Conservation (phyloP, 495 filamentous ascomycete species). For the Podospora didyma region DNA sequence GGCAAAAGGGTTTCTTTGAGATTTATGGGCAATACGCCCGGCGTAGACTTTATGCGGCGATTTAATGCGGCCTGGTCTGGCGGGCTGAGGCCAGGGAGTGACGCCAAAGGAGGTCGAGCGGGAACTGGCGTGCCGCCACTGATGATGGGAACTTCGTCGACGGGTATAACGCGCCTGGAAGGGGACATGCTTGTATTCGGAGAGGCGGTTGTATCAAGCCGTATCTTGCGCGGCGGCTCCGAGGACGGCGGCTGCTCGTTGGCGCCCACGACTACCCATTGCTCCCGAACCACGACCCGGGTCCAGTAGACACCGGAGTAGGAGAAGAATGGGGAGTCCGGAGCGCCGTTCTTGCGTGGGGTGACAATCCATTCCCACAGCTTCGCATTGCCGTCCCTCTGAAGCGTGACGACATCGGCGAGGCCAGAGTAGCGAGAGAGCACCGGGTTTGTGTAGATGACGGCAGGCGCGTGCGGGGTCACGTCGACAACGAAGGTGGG, state of each 20-base stretch:
- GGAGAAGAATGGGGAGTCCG: slow-evolving; percentile 19
- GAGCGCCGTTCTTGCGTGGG: not conserved
- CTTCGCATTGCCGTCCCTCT: slow-evolving; percentile 12
- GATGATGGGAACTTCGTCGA: slow-evolving; percentile 4
- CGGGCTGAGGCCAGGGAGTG: not conserved
- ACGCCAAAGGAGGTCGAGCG: not conserved
- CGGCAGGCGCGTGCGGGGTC: slow-evolving; percentile 22
- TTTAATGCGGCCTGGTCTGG: slow-evolving; percentile 7
- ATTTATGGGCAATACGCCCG: not conserved
- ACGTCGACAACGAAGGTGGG: slow-evolving; percentile 37
- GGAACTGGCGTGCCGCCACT: not conserved
- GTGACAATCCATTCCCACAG: slow-evolving; percentile 30
- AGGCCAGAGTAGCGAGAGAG: slow-evolving; percentile 16
- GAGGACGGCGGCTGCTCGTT: slow-evolving; percentile 21
- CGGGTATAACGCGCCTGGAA: slow-evolving; percentile 14
- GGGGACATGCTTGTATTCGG: slow-evolving; percentile 2
- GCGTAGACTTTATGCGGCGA: slow-evolving; percentile 13
- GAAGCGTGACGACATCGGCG: slow-evolving; percentile 15
- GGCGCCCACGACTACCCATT: slow-evolving; percentile 38
- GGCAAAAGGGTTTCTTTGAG: not conserved
- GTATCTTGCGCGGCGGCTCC: slow-evolving; percentile 13
- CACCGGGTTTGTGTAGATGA: slow-evolving; percentile 34
- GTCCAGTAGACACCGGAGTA: slow-evolving; percentile 36
- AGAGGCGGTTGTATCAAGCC: slow-evolving; percentile 8
- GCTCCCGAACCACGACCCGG: slow-evolving; percentile 26